phyloP scores from a whole-genome alignment of 768 basidiomycete genomes.

The Rhodocollybia butyracea region DNA sequence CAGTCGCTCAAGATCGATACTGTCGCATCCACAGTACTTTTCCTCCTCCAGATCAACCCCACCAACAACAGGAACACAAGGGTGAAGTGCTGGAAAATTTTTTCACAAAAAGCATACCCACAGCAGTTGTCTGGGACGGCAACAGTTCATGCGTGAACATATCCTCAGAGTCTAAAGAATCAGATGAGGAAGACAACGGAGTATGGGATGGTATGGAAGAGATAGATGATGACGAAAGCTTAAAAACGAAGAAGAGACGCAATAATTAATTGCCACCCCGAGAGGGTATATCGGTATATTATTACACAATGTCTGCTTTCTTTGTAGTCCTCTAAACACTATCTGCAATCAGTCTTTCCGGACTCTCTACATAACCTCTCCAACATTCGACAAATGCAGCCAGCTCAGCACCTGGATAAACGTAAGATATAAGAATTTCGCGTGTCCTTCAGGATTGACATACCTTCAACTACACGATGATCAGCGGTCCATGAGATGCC shows the following conservation, averaged over 20 bases:
- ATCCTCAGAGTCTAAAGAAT: slow-evolving; percentile 2
- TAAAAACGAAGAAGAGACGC: slow-evolving; percentile 23
- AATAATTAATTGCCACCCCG: not conserved
- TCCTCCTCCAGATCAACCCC: slow-evolving; percentile 44
- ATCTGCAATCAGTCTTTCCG: slow-evolving; percentile 63
- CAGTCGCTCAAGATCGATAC: slow-evolving; percentile 67
- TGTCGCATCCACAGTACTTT: slow-evolving; percentile 64
- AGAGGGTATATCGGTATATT: not conserved
- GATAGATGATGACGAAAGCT: slow-evolving; percentile 36
- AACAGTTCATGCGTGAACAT: slow-evolving; percentile 7
- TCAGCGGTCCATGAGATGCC: slow-evolving; percentile 84
- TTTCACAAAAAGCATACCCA: slow-evolving; percentile 62
- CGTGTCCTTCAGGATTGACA: too few relatives aligned
- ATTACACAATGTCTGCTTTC: not conserved
- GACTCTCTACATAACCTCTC: slow-evolving; percentile 76
- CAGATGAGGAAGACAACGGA: slow-evolving; percentile 35
- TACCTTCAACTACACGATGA: slow-evolving; percentile 85
- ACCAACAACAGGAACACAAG: slow-evolving; percentile 51
- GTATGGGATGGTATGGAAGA: slow-evolving; percentile 69
- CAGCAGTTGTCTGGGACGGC: slow-evolving; percentile 59
- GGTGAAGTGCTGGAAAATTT: slow-evolving; percentile 62
- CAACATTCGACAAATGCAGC: slow-evolving; percentile 87
- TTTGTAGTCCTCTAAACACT: slow-evolving; percentile 25
- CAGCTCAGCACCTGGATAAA: slow-evolving; percentile 84
- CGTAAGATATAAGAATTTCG: too few relatives aligned